phyloP scores from a whole-genome alignment of 2,329 filamentous ascomycete genomes.

The Helminthosporium solani region DNA sequence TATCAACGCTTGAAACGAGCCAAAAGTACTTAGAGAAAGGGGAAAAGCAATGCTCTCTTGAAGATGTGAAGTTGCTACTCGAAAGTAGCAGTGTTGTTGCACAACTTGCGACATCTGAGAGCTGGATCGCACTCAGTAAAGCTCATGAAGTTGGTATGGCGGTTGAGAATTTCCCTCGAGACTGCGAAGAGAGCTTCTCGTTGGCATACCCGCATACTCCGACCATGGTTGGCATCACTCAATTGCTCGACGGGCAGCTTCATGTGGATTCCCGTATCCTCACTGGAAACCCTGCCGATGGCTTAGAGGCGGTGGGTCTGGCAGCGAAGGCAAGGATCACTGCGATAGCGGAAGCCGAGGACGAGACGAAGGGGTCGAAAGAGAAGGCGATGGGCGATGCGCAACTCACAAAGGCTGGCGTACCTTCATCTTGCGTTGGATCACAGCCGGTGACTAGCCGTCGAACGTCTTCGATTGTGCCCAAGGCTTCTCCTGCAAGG shows the following conservation, averaged over 20 bases:
- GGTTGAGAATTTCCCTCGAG: constrained; percentile 65
- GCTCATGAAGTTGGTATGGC: constrained; percentile 79
- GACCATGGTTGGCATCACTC: constrained; percentile 58
- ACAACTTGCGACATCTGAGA: constrained; percentile 57
- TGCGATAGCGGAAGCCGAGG: constrained; percentile 25
- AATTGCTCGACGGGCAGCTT: constrained; percentile 57
- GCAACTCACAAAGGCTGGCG: constrained; percentile 37
- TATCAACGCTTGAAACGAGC: constrained; percentile 64
- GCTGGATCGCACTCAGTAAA: constrained; percentile 66
- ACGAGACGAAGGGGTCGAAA: constrained; percentile 10
- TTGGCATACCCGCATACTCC: constrained; percentile 53
- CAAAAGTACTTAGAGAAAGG: constrained; percentile 66
- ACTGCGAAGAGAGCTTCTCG: constrained; percentile 65
- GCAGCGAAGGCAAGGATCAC: constrained; percentile 27
- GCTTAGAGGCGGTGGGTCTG: constrained; percentile 30
- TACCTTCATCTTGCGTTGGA: constrained; percentile 44
- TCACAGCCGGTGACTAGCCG: constrained; percentile 37
- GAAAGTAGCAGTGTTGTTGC: constrained; percentile 68
- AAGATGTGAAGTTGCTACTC: constrained; percentile 62
- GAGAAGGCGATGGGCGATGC: constrained; percentile 4
- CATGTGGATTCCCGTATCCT: constrained; percentile 49
- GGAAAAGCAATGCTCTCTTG: constrained; percentile 57
- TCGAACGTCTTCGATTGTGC: constrained; percentile 19
- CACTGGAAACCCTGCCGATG: constrained; percentile 25
- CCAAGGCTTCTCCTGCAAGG: constrained; percentile 25